These are phyloP conservation scores for Euphorbia tirucalli DNA, from an alignment of 345 rosid genomes.

Conservation along the genomic window DNA sequence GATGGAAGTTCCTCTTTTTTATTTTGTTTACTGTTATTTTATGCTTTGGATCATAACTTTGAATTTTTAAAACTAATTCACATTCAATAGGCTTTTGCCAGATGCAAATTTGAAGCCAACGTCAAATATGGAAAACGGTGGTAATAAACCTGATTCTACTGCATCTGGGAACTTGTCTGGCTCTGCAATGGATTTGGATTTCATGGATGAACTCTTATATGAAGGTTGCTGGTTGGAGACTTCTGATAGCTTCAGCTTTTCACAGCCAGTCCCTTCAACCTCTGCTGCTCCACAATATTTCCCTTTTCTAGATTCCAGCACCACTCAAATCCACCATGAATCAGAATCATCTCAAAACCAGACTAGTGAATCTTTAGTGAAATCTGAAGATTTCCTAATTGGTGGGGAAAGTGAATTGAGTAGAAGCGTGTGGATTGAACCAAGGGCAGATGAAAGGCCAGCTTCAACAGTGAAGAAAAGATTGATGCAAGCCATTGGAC, in stretches of 20 bases:
- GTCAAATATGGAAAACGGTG: constrained; percentile 51
- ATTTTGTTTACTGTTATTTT: constrained; percentile 59
- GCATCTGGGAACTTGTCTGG: constrained; percentile 41
- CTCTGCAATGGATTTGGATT: constrained; percentile 75
- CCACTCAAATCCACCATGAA: constrained; percentile 21
- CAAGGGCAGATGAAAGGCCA: constrained; percentile 31
- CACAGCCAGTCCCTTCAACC: constrained; percentile 35
- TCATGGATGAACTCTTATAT: constrained; percentile 76
- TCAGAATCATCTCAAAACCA: constrained; percentile 29
- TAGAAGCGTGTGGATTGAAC: constrained; percentile 68
- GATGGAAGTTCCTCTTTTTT: constrained; percentile 59
- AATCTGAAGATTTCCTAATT: constrained; percentile 31
- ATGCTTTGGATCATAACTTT: constrained; percentile 48
- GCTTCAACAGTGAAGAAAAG: constrained; percentile 55
- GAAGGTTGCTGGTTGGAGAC: constrained; percentile 86
- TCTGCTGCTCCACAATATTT: constrained; percentile 29
- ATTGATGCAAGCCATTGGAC: constrained; percentile 46
- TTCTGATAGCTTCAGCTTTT: constrained; percentile 39
- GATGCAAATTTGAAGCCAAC: constrained; percentile 33
- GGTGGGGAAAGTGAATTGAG: constrained; percentile 46
- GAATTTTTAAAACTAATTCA: constrained; percentile 18
- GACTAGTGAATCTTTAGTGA: constrained; percentile 29
- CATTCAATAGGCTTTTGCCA: constrained; percentile 28
- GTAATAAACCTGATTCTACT: constrained; percentile 45
- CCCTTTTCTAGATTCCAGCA: constrained; percentile 24